phyloP scores from a whole-genome alignment of 441 rosid species.

The Gossypium davidsonii region DNA sequence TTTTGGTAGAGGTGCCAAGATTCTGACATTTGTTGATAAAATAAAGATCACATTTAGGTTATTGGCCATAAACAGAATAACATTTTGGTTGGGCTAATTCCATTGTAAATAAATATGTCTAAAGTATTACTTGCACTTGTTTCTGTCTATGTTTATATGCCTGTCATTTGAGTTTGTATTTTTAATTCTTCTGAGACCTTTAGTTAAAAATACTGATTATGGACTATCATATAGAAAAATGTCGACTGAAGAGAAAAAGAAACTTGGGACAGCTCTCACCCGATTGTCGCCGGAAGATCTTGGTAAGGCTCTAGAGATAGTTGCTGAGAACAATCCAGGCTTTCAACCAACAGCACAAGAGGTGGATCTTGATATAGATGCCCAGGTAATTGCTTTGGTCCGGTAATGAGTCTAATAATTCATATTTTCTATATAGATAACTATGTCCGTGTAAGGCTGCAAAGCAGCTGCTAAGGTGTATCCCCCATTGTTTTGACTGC shows the following conservation, averaged over 20 bases:
- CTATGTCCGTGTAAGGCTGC: neutral
- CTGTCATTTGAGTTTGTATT: neutral
- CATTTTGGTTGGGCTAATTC: slow-evolving; percentile 5
- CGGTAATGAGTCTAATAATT: neutral
- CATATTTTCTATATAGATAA: slow-evolving; percentile 2
- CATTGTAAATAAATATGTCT: neutral
- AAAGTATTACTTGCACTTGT: neutral
- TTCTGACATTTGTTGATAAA: neutral
- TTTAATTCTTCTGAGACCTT: neutral
- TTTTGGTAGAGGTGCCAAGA: neutral
- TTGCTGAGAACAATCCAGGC: slow-evolving; percentile 74
- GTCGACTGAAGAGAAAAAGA: slow-evolving; percentile 75
- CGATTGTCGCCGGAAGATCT: slow-evolving; percentile 72
- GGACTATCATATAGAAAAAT: slow-evolving; percentile 46
- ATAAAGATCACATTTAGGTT: slow-evolving; percentile 1
- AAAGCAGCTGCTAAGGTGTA: neutral
- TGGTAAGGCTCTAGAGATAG: slow-evolving; percentile 73
- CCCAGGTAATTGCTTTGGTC: slow-evolving; percentile 46
- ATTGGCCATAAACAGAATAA: neutral
- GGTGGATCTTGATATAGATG: slow-evolving; percentile 81
- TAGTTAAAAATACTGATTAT: neutral
- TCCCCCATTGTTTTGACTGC: neutral
- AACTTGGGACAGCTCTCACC: slow-evolving; percentile 55
- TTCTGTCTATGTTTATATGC: neutral
- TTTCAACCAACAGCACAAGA: slow-evolving; percentile 70